A percentile compares a stretch with the other conserved stretches of the same genome.
Evolutionary conservation across 192 early-diverging fungal genomes (phyloP).

Genomic region (Linderina pennispora): DNA sequence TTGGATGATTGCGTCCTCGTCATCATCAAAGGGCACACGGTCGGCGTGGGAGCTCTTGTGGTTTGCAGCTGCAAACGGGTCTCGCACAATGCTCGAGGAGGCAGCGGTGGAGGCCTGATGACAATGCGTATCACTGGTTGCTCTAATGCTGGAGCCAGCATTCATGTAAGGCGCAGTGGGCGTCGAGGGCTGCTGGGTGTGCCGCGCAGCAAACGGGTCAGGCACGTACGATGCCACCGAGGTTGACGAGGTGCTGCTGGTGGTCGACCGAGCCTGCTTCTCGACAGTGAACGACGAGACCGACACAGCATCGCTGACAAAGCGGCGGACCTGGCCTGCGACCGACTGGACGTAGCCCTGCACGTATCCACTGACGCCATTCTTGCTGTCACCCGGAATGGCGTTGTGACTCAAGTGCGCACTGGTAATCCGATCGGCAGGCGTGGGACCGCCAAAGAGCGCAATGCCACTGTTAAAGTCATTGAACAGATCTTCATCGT

Average conservation of each 20-base stretch:
- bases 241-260: conserved; percentile 7
- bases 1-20: conserved; percentile 46
- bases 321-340: conserved; percentile 40
- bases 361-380: conserved; percentile 31
- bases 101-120: not conserved
- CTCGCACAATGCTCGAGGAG: conserved; percentile 25
- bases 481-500: conserved; percentile 27
- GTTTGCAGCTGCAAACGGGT: conserved; percentile 20
- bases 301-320: conserved; percentile 32
- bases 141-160: no score
- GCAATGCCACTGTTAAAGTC: conserved; percentile 6
- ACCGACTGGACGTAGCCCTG: conserved; percentile 40
- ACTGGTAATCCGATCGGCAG: not conserved
- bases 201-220: conserved; percentile 23
- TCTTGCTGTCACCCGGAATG: not conserved
- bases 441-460: conserved; percentile 4
- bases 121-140: no score
- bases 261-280: conserved; percentile 5
- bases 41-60: conserved; percentile 9
- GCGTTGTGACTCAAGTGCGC: not conserved
- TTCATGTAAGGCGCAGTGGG: not conserved
- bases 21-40: conserved; percentile 40
- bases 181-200: conserved; percentile 1
- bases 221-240: no score
- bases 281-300: conserved; percentile 17